Conservation (phyloP, 1,139 yeast genomes). For the Geotrichum klebahnii region DNA sequence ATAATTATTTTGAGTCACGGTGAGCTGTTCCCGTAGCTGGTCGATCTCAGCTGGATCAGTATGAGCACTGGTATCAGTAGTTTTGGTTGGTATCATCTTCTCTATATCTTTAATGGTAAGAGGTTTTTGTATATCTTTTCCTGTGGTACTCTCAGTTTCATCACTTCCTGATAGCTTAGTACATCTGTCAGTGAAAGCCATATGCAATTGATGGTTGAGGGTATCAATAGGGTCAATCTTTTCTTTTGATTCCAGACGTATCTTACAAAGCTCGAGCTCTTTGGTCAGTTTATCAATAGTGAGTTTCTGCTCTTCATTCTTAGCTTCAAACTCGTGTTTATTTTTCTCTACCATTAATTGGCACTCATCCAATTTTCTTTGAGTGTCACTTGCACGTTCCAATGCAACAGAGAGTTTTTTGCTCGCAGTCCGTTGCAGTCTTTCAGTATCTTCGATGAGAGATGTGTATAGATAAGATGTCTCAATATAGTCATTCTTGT, state of each 20-base stretch:
- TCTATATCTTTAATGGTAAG: neutral
- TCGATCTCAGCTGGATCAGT: neutral
- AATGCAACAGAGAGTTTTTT: neutral
- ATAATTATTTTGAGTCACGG: neutral
- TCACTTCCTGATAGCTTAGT: too few relatives aligned
- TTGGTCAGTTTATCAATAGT: neutral
- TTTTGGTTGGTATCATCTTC: neutral
- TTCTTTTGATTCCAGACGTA: neutral
- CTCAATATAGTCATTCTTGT: constrained; percentile 14
- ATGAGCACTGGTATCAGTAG: neutral
- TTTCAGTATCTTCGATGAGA: constrained; percentile 11
- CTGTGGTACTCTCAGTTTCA: too few relatives aligned
- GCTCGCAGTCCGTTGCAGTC: constrained; percentile 6
- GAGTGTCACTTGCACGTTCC: constrained; percentile 4
- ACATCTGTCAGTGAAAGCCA: too few relatives aligned
- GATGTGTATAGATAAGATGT: constrained; percentile 9
- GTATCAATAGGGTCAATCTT: neutral
- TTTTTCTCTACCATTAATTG: neutral
- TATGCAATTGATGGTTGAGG: neutral
- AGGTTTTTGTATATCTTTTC: neutral
- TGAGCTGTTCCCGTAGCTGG: neutral
- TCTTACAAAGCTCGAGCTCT: neutral
- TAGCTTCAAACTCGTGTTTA: neutral
- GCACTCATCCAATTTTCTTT: constrained; percentile 4
- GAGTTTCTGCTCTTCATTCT: neutral